Percentiles rank a stretch among this genome's conserved stretches.
These are phyloP conservation scores for Hanseniaspora lachancei DNA, from an alignment of 805 yeast genomes.

Conservation along the genomic window DNA sequence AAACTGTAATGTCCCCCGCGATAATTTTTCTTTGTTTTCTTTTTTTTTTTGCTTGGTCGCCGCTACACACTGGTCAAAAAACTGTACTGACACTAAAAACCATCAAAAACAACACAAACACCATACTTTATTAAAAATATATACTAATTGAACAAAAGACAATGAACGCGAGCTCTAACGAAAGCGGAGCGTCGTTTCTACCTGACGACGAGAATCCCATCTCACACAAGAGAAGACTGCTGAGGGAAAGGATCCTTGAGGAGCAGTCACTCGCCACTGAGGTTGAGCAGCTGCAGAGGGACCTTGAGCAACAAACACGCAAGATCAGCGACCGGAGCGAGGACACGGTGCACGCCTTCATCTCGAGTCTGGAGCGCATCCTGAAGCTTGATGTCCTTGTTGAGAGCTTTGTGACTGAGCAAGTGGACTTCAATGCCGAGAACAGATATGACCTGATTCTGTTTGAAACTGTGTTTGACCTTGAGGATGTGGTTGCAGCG, in stretches of 20 bases:
- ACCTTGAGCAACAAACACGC: neutral
- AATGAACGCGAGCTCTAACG: neutral
- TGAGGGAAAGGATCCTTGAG: neutral
- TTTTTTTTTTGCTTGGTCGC: no score
- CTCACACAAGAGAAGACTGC: neutral
- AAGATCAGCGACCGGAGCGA: neutral
- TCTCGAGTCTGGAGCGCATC: neutral
- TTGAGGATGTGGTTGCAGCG: constrained; percentile 1
- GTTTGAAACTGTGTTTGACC: neutral
- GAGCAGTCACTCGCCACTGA: neutral
- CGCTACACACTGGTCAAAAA: no score
- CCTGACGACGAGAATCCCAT: neutral
- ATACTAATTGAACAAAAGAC: no score
- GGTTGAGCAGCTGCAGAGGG: neutral
- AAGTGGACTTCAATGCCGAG: neutral
- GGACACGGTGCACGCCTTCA: neutral
- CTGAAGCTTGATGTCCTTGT: neutral
- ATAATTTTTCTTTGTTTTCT: no score
- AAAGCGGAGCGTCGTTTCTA: neutral
- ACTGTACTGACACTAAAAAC: no score
- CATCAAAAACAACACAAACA: no score
- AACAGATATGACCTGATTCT: neutral
- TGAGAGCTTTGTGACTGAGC: constrained; percentile 3
- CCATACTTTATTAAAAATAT: no score
- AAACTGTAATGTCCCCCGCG: neutral